Base-by-base conservation (phyloP, 2,329 filamentous ascomycete species). In the Sclerotinia spermophila region DNA sequence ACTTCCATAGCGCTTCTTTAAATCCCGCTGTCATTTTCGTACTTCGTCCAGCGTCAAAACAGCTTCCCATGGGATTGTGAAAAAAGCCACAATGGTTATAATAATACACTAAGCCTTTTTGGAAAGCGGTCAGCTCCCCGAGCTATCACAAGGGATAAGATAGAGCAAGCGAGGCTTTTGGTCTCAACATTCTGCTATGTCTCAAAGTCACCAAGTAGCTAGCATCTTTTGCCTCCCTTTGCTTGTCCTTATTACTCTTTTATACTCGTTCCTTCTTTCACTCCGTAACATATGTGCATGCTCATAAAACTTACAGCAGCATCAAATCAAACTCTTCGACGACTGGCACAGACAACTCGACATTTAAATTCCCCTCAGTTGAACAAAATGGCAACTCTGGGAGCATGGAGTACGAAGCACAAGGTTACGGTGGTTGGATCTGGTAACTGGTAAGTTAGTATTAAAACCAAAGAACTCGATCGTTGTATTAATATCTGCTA, bases 401-500 rank as follows among this genome's bases (percentile, higher is more conserved):
- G 83, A 72, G 81, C 85, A 70, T 82, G 86, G 73, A 83, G 84
- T 73, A 92, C 89, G 83, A 94, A 91, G 83, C 94, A 97, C 87
- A 96, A 94, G 86, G 92, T 97, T 78, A 94, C 94, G 73, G 89
- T 99, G 67, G 88, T 99, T 75, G 96, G 96, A 77, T 98, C 95
- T 67, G 96, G 96, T 78, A 99, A 99, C 82, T 99, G 96, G 94
- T 95, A 84, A 73, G 85, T 69, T 24, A 15, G 19, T 24, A 6
- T 6, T 10, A 21, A 55, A 35, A 2, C 59, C 42, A 30, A 51
- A 17, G 10, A 17, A 3, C 19, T 48, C 7, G 7, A 5, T 17
- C 7, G 3, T 5, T 48, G 44, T 60, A 38, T 70, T 71, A 56
- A 76, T 61, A 71, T 73, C 74, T 53, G 77, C 68, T 64, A 96